Evolutionary conservation across 192 early-diverging fungal genomes (phyloP).

Genomic region (Irineochytrium annulatum): DNA sequence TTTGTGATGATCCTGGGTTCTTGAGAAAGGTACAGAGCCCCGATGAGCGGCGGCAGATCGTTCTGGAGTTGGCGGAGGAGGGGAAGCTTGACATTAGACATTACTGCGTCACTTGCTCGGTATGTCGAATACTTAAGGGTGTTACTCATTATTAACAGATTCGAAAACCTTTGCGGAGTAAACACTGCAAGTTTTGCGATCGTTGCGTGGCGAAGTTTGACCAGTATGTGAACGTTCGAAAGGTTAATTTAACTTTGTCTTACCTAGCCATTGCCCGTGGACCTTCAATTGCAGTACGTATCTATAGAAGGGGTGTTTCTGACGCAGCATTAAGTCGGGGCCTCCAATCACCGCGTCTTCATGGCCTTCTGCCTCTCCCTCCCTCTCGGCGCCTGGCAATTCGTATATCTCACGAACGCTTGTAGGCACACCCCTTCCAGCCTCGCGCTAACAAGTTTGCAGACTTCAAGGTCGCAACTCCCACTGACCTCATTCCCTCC

Average conservation of each 20-base stretch:
- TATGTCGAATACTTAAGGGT: slow-evolving; percentile 13
- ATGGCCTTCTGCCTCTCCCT: slow-evolving; percentile 74
- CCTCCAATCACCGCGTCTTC: slow-evolving; percentile 83
- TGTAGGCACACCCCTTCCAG: slow-evolving; percentile 49
- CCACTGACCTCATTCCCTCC: slow-evolving; percentile 15
- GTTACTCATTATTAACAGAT: slow-evolving; percentile 36
- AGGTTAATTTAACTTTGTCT: slow-evolving; percentile 1
- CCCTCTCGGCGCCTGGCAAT: slow-evolving; percentile 54
- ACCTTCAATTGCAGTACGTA: slow-evolving; percentile 81
- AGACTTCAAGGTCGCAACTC: slow-evolving; percentile 13
- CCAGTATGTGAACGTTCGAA: slow-evolving; percentile 48
- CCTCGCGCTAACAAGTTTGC: background rate
- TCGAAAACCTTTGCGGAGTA: slow-evolving; percentile 80
- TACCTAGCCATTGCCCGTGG: slow-evolving; percentile 87
- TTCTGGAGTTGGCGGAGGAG: slow-evolving; percentile 64
- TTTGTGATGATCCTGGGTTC: slow-evolving; percentile 76
- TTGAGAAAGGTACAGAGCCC: slow-evolving; percentile 42
- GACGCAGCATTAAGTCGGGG: slow-evolving; percentile 57
- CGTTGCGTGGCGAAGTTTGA: slow-evolving; percentile 93
- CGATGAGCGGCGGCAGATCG: slow-evolving; percentile 38
- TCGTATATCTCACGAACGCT: slow-evolving; percentile 53
- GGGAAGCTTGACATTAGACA: slow-evolving; percentile 68
- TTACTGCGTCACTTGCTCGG: slow-evolving; percentile 84
- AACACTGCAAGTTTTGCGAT: slow-evolving; percentile 91
- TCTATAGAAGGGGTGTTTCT: background rate